Percentiles rank a stretch among this genome's conserved stretches.
Conservation (phyloP, 2,329 filamentous ascomycete species). For the Fusarium odoratissimum region DNA sequence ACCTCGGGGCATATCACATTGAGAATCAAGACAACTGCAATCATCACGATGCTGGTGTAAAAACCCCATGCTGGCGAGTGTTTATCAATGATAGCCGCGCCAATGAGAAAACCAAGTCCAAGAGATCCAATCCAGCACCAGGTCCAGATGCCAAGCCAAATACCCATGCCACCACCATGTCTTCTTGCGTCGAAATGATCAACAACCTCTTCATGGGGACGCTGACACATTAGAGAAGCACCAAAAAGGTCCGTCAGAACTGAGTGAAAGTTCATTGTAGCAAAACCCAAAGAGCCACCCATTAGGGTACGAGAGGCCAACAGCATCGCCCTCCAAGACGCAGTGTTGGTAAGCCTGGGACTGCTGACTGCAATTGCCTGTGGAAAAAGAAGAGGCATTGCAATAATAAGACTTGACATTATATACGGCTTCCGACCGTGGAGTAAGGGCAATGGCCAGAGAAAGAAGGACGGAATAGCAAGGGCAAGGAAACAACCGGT, state of each 20-base stretch:
- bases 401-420: constrained; percentile 73
- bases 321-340: constrained; percentile 69
- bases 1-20: constrained; percentile 80
- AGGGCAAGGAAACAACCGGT: constrained; percentile 78
- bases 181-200: constrained; percentile 75
- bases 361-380: constrained; percentile 75
- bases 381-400: constrained; percentile 79
- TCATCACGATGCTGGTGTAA: constrained; percentile 76
- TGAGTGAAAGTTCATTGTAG: constrained; percentile 80
- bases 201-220: constrained; percentile 78
- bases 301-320: constrained; percentile 73
- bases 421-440: constrained; percentile 84
- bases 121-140: constrained; percentile 82
- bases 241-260: constrained; percentile 81
- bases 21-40: constrained; percentile 72
- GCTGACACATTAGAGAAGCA: constrained; percentile 76
- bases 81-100: constrained; percentile 74
- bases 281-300: constrained; percentile 77
- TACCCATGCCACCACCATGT: constrained; percentile 80
- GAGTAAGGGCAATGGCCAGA: constrained; percentile 79
- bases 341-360: constrained; percentile 66
- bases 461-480: constrained; percentile 75
- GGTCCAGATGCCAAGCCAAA: constrained; percentile 84
- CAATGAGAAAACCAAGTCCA: constrained; percentile 77
- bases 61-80: constrained; percentile 79